Evolutionary conservation across 768 basidiomycete genomes (phyloP).

Genomic region (Suillus alpinus): DNA sequence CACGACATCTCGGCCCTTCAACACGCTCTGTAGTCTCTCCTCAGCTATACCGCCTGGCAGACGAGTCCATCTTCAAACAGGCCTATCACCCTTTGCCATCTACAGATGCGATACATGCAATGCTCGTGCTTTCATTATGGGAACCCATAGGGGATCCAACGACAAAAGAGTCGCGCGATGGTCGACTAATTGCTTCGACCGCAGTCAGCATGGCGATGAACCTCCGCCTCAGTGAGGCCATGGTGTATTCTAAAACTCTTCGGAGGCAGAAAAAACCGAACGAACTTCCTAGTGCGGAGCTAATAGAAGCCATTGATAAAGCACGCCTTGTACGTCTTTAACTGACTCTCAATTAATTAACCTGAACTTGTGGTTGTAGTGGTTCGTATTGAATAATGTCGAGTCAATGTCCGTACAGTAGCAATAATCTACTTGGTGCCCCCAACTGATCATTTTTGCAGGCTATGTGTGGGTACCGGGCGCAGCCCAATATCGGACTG

Average conservation of each 20-base stretch:
- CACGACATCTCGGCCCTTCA: conserved; percentile 39
- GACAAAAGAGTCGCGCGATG: conserved; percentile 34
- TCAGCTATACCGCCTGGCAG: conserved; percentile 39
- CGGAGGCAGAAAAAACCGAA: conserved; percentile 26
- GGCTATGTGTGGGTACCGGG: conserved; percentile 43
- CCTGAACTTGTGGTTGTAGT: conserved; percentile 24
- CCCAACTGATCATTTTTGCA: conserved; percentile 15
- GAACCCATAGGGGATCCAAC: conserved; percentile 36
- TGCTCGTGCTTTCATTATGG: conserved; percentile 44
- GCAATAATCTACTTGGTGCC: not conserved
- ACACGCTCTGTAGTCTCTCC: conserved; percentile 36
- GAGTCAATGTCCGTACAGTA: conserved; percentile 36
- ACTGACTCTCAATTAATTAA: conserved; percentile 15
- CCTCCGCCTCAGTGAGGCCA: conserved; percentile 37
- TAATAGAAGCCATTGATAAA: conserved; percentile 33
- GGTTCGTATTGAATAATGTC: conserved; percentile 36
- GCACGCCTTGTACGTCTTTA: conserved; percentile 35
- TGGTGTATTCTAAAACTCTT: conserved; percentile 29
- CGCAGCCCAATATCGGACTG: conserved; percentile 37
- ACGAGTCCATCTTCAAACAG: conserved; percentile 37
- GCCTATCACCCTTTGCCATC: conserved; percentile 42
- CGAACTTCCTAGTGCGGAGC: conserved; percentile 25
- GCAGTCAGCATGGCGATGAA: conserved; percentile 49
- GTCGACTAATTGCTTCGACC: conserved; percentile 36
- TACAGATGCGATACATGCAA: conserved; percentile 39